Percentiles rank a stretch among this genome's conserved stretches.
These are phyloP conservation scores for Raddia distichophylla DNA, from an alignment of 176 grass and related monocot species.

Conservation along the genomic window DNA sequence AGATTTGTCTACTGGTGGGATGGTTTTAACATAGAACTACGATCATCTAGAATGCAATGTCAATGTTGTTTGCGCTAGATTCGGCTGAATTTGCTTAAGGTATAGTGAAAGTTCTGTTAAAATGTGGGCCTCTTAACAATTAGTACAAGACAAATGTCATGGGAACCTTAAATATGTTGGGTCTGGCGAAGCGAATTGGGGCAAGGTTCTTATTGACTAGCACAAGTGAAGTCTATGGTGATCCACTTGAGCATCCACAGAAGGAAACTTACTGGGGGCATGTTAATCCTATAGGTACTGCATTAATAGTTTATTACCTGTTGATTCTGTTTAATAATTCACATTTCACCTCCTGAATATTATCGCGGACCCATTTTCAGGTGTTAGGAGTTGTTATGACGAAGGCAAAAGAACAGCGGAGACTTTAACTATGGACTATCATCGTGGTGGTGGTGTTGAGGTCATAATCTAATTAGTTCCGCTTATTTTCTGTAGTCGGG, in stretches of 20 bases:
- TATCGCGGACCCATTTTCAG: slow-evolving; percentile 36
- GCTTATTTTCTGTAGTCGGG: background rate
- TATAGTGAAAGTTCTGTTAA: background rate
- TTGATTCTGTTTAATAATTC: background rate
- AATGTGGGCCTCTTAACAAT: slow-evolving; percentile 45
- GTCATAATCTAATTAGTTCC: slow-evolving; percentile 35
- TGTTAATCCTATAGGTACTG: slow-evolving; percentile 93
- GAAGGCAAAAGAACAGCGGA: slow-evolving; percentile 84
- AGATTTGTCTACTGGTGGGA: slow-evolving; percentile 14
- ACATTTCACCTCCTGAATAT: slow-evolving; percentile 18
- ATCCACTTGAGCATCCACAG: slow-evolving; percentile 94
- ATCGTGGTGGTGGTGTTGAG: slow-evolving; percentile 75
- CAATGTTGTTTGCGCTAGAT: background rate
- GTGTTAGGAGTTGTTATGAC: slow-evolving; percentile 89
- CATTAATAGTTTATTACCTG: background rate
- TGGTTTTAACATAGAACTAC: background rate
- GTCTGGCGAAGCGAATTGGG: slow-evolving; percentile 86
- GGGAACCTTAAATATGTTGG: slow-evolving; percentile 96
- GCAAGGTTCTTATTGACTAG: slow-evolving; percentile 91
- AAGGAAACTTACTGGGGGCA: slow-evolving; percentile 94
- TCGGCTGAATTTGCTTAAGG: background rate
- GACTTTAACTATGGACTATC: slow-evolving; percentile 89
- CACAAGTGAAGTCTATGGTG: slow-evolving; percentile 95
- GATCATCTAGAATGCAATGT: background rate
- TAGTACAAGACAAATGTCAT: slow-evolving; percentile 96